Conservation (phyloP, 1,284 basidiomycete species). For the Lentinula novae-zelandiae region DNA sequence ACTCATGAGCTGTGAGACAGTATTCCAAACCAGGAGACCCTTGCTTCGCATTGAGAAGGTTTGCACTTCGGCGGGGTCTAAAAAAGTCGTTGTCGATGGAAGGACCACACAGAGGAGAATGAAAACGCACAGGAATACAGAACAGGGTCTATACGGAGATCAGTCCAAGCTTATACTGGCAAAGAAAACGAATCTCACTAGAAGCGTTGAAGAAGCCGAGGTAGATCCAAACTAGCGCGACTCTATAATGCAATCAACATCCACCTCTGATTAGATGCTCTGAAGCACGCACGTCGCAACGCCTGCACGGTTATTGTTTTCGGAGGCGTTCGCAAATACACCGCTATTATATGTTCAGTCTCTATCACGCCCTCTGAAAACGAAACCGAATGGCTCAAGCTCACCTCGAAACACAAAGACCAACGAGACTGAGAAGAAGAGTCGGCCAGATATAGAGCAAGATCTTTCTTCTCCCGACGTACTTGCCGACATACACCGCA, state of each 20-base stretch:
- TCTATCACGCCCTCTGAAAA: not conserved
- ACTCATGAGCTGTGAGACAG: not conserved
- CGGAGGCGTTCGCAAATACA: not conserved
- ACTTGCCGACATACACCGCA: slow-evolving; percentile 7
- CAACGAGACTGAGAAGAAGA: slow-evolving; percentile 11
- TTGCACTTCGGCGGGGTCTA: slow-evolving; percentile 13
- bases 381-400: slow-evolving; percentile 6
- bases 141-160: not conserved
- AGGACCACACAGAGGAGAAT: not conserved
- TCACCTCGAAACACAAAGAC: slow-evolving; percentile 9
- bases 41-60: slow-evolving; percentile 15
- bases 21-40: slow-evolving; percentile 12
- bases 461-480: slow-evolving; percentile 8
- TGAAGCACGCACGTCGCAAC: not conserved
- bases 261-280: not conserved
- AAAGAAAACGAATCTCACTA: not conserved
- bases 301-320: not conserved
- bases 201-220: slow-evolving; percentile 9
- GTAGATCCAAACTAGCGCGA: slow-evolving; percentile 15
- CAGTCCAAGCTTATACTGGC: not conserved
- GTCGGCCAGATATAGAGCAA: slow-evolving; percentile 9
- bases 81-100: slow-evolving; percentile 1
- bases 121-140: not conserved
- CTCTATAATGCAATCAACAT: slow-evolving; percentile 7
- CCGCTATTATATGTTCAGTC: not conserved